These are phyloP conservation scores for Jatropha podagrica DNA, from an alignment of 441 rosid species.

Conservation along the genomic window DNA sequence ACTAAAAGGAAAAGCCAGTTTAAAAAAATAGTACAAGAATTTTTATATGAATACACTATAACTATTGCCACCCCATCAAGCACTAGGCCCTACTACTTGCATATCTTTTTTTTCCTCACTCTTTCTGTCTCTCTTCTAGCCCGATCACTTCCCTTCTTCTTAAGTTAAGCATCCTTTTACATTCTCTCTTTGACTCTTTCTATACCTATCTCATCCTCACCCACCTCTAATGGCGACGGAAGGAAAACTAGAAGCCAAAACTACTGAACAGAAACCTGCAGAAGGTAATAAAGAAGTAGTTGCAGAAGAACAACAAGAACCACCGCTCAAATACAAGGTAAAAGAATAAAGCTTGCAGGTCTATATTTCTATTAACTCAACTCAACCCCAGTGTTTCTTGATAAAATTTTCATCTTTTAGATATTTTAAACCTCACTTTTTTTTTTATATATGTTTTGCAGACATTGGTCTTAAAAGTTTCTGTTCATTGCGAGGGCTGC, in stretches of 20 bases:
- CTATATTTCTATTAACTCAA: not conserved
- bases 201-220: slow-evolving; percentile 2
- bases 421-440: not conserved
- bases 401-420: not conserved
- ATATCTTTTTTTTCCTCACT: not conserved
- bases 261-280: slow-evolving; percentile 22
- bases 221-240: slow-evolving; percentile 35
- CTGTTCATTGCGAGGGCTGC: slow-evolving; percentile 82
- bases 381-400: not conserved
- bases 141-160: not conserved
- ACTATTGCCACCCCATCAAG: slow-evolving; percentile 23
- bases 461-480: slow-evolving; percentile 64
- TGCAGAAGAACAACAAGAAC: slow-evolving; percentile 32
- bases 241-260: slow-evolving; percentile 26
- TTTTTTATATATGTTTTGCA: slow-evolving; percentile 28
- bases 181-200: not conserved
- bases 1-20: not conserved
- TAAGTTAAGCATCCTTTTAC: not conserved
- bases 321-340: slow-evolving; percentile 57
- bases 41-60: not conserved
- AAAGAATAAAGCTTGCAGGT: not conserved
- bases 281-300: slow-evolving; percentile 32
- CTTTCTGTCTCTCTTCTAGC: not conserved
- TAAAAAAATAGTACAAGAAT: not conserved
- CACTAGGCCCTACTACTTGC: slow-evolving; percentile 26